Evolutionary conservation across 768 basidiomycete species (phyloP), one percentile per base, ranked within the genome.

Genomic region (Hericium alpestre): DNA sequence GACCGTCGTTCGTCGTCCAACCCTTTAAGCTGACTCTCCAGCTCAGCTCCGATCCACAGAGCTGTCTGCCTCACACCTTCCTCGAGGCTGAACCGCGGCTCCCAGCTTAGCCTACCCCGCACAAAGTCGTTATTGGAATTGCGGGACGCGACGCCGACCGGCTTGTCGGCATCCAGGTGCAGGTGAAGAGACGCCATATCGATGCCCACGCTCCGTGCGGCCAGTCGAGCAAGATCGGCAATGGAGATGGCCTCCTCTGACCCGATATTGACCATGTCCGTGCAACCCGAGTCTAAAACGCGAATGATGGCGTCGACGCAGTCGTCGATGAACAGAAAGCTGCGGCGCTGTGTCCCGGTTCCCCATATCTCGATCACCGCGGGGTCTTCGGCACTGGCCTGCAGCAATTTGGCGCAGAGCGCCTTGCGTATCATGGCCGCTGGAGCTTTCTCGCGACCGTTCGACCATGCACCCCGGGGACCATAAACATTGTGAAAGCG

Each of bases 401-500:
- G 53, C 1, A 62, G 51, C 18, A 70, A 54, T 46, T 70, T 65
- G 20, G 67, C 66, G 0, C 72, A 73, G 13, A 76, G 48, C 0
- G 79, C 79, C 60, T 83, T 84, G 6, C 81, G 76, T 27, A 81
- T 65, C 55, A 83, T 59, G 0, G 83, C 79, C 7, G 81, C 82
- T 0, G 80, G 81, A 1, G 69, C 81, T 61, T 83, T 83, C 67
- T 84, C 82, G 10, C 74, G 74, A 0, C 83, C 83, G 39, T 74
- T 71, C 50, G 65, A 69, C 79, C 79, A 83, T 1, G 77, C 69
- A 0, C 78, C 79, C 9, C 74, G 71, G 0, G 80, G 81, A 11
- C 82, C 81, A 57, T 73, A 82, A 12, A 84, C 71, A 54, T 83
- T 83, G 54, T 83, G 81, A 57, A 84, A 80, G 1, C 82, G 74